Evolutionary conservation across 164 flowering plant species (phyloP), one percentile per base, ranked within the genome.

Genomic region (Aristolochia fimbriata): DNA sequence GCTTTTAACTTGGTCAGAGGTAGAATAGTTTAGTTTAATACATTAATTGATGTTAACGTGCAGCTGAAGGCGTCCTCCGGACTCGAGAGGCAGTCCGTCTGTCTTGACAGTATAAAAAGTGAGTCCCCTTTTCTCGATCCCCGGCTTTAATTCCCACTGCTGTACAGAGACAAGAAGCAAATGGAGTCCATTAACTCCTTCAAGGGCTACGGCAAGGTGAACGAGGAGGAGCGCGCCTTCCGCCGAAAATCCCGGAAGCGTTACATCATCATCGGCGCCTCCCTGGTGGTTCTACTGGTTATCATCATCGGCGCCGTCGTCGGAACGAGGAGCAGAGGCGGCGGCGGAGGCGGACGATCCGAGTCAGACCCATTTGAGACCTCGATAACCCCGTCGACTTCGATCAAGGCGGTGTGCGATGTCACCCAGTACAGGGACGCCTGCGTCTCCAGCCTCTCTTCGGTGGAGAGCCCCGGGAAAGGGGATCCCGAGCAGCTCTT

Each of bases 341-440:
- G 17, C 1, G 27, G 30, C 45, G 2, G 16, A 2, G 15, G 15
- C n/a, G 24, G 20, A 27, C 17, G 11, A 4, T 31, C 47, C 2
- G 16, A 22, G 24, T 2, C 22, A 19, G 27, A 10, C 6, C 37
- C 5, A 4, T 15, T 17, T 0, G 0, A 41, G 11, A 27, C 23
- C 0, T 48, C 77, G 1, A 9, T 10, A 7, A 3, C 43, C 8
- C 43, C 73, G 8, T 59, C 83, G 0, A 17, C 67, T 6, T 75
- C 88, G 2, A 51, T 86, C 31, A 83, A 81, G 54, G 86, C 87
- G 0, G 71, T 76, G 0, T 84, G 96, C 48, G 66, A 67, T 19
- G 74, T 71, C 2, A 86, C 96, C 4, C 61, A 76, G 66, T 76
- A 88, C 70, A 79, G 71, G 2, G 74, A 74, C 6, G 37, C 84